Conservation (phyloP, 2,329 filamentous ascomycete species). For the Exophiala bonariae region DNA sequence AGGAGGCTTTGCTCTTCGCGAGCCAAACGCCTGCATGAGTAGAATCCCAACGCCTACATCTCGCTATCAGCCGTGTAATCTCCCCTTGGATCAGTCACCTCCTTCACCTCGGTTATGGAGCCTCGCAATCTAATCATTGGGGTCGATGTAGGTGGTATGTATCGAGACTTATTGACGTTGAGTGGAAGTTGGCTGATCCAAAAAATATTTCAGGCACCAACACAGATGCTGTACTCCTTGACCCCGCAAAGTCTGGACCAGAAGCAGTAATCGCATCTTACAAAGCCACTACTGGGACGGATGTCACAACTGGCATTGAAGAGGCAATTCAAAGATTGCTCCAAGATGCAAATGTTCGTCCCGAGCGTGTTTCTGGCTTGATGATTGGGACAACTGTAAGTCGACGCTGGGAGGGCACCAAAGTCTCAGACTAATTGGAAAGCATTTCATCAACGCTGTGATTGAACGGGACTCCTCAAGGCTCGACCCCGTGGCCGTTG, state of each 20-base stretch:
- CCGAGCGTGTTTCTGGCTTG: slow-evolving; percentile 44
- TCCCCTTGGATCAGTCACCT: no score
- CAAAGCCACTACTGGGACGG: slow-evolving; percentile 51
- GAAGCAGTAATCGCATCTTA: slow-evolving; percentile 47
- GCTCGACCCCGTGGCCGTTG: slow-evolving; percentile 47
- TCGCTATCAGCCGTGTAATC: no score
- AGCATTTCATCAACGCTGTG: slow-evolving; percentile 52
- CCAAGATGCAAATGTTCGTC: slow-evolving; percentile 37
- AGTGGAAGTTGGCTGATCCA: slow-evolving; percentile 1
- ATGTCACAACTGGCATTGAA: slow-evolving; percentile 52
- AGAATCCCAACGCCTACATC: no score
- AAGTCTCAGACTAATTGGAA: background rate
- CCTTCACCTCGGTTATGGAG: no score
- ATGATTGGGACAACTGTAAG: slow-evolving; percentile 49
- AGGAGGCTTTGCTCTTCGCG: no score
- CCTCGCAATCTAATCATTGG: no score
- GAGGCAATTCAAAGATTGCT: slow-evolving; percentile 47
- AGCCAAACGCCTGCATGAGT: no score
- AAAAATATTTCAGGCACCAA: slow-evolving; percentile 30
- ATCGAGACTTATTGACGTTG: no score
- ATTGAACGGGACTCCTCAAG: slow-evolving; percentile 46
- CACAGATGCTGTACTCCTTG: slow-evolving; percentile 46
- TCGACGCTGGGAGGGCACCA: no score
- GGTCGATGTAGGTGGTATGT: slow-evolving; percentile 2
- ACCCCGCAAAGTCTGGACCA: slow-evolving; percentile 38